Evolutionary conservation across 2,329 filamentous ascomycete genomes (phyloP).

Genomic region (Alternaria alternata): DNA sequence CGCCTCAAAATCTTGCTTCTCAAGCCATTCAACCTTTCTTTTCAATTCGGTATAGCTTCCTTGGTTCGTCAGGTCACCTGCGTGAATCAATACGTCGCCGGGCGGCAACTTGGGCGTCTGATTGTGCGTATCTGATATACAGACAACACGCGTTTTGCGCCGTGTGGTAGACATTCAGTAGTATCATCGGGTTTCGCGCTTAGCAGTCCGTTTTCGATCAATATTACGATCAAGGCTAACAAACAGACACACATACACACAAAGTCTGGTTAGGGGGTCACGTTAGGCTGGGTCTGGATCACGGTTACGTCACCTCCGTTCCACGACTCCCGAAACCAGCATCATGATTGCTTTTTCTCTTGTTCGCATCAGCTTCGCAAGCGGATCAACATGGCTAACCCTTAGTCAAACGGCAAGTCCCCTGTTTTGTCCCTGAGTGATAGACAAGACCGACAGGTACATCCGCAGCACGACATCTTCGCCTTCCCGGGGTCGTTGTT

Average conservation of each 20-base stretch:
- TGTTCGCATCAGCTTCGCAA: background rate
- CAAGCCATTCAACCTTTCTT: conserved; percentile 70
- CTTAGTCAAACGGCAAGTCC: background rate
- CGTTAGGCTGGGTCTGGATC: background rate
- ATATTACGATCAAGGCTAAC: background rate
- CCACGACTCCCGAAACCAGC: background rate
- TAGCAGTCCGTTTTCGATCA: background rate
- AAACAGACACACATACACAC: background rate
- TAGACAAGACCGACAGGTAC: background rate
- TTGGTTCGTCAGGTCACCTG: conserved; percentile 79
- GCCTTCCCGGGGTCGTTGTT: background rate
- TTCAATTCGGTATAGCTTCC: conserved; percentile 67
- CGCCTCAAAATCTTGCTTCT: conserved; percentile 70
- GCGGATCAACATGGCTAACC: background rate
- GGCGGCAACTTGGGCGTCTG: conserved; percentile 68
- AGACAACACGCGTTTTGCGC: conserved; percentile 69
- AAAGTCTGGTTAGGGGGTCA: background rate
- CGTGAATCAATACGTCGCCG: conserved; percentile 78
- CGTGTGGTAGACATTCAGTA: background rate
- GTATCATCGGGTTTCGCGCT: background rate
- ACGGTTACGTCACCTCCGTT: background rate
- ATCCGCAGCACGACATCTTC: background rate
- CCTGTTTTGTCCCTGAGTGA: background rate
- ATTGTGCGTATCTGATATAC: conserved; percentile 81
- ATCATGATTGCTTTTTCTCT: background rate